These are phyloP conservation scores for Wickerhamia fluorescens DNA, from an alignment of 805 yeast species.

Conservation along the genomic window DNA sequence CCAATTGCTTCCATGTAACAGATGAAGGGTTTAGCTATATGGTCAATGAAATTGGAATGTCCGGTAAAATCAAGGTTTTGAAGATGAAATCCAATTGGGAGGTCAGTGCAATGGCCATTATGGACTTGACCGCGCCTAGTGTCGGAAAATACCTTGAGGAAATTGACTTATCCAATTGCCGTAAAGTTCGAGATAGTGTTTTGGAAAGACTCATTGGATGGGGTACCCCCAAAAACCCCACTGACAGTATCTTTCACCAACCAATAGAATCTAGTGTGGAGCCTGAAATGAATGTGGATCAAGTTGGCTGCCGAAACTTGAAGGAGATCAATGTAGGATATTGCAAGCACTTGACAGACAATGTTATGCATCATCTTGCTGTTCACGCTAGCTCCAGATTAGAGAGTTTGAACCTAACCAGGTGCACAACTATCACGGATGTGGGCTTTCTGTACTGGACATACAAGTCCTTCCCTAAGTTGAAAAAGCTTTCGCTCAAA, in stretches of 20 bases:
- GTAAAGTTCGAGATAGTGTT: constrained; percentile 67
- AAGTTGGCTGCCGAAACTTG: constrained; percentile 54
- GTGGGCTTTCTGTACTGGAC: constrained; percentile 66
- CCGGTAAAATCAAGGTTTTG: constrained; percentile 49
- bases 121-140: constrained; percentile 64
- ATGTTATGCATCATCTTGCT: constrained; percentile 57
- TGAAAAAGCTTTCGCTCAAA: constrained; percentile 47
- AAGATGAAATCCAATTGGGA: constrained; percentile 72
- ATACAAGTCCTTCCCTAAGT: constrained; percentile 44
- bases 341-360: constrained; percentile 69
- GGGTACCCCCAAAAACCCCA: constrained; percentile 10
- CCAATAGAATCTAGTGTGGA: constrained; percentile 5
- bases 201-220: constrained; percentile 63
- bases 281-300: constrained; percentile 7
- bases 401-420: constrained; percentile 52
- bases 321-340: constrained; percentile 55
- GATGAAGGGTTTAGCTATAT: constrained; percentile 68
- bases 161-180: constrained; percentile 63
- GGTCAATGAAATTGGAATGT: constrained; percentile 63
- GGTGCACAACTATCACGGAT: constrained; percentile 77
- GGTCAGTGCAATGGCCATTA: constrained; percentile 71
- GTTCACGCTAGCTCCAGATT: constrained; percentile 49
- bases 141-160: constrained; percentile 54
- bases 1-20: constrained; percentile 71
- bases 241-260: too few relatives aligned